These are phyloP conservation scores for Fusarium decemcellulare DNA, from an alignment of 2,329 filamentous ascomycete genomes.

Conservation along the genomic window DNA sequence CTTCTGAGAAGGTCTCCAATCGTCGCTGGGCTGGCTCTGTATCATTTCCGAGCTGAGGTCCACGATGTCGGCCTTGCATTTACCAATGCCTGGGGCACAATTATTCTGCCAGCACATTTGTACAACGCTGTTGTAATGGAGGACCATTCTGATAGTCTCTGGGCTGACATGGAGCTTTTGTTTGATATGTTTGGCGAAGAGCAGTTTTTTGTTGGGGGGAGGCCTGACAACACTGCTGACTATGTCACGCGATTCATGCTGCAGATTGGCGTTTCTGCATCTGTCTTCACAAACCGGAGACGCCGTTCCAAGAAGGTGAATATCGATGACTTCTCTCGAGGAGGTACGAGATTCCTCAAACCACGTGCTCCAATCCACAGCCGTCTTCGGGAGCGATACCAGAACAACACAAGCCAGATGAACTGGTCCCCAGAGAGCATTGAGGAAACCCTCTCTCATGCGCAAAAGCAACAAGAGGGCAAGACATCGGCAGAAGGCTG, in stretches of 20 bases:
- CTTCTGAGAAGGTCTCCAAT: conserved; percentile 4
- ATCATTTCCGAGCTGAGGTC: neutral
- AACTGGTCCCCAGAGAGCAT: neutral
- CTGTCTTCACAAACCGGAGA: neutral
- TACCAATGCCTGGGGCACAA: neutral
- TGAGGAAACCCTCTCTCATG: neutral
- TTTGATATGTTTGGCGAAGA: neutral
- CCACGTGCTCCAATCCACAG: neutral
- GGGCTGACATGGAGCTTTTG: neutral
- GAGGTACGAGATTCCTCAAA: conserved; percentile 2
- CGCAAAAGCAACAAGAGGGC: neutral
- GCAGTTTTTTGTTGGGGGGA: neutral
- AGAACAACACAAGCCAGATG: neutral
- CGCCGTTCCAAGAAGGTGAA: neutral
- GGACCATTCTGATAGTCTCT: neutral
- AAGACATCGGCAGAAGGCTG: neutral
- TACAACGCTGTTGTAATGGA: neutral
- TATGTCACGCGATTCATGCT: neutral
- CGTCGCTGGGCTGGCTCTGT: neutral
- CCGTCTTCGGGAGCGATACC: neutral
- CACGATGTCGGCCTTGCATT: neutral
- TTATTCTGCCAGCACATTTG: neutral
- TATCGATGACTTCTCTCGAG: neutral
- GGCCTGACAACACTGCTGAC: neutral
- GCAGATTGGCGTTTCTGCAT: neutral